Evolutionary conservation across 352 stramenopile genomes (phyloP).

Genomic region (Phytophthora tentaculata): DNA sequence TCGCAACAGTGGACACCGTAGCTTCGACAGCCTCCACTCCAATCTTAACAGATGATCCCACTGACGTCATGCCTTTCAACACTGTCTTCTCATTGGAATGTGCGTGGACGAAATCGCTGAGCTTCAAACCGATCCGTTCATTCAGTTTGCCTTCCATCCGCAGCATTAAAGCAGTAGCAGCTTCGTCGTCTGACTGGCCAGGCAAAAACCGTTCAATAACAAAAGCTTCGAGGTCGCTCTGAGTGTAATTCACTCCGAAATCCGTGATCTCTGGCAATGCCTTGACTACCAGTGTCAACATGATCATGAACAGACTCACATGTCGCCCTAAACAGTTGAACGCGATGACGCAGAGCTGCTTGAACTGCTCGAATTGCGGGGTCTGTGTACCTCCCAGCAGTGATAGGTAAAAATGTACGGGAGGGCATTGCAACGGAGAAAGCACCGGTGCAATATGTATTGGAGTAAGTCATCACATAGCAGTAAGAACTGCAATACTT

Average conservation of each 20-base stretch:
- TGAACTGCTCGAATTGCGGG: conserved; percentile 86
- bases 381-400: conserved; percentile 81
- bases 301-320: conserved; percentile 89
- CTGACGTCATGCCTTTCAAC: conserved; percentile 79
- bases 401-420: too few species aligned
- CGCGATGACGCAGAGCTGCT: conserved; percentile 85
- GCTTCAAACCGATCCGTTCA: conserved; percentile 84
- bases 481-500: too few species aligned
- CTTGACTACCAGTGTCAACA: conserved; percentile 87
- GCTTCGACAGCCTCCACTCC: conserved; percentile 75
- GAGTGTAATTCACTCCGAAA: conserved; percentile 87
- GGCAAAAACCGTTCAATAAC: conserved; percentile 85
- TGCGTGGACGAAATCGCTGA: conserved; percentile 88
- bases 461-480: too few species aligned
- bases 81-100: conserved; percentile 89
- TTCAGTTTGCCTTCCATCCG: conserved; percentile 90
- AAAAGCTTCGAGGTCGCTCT: conserved; percentile 84
- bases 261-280: conserved; percentile 86
- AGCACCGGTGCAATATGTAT: too few species aligned
- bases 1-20: conserved; percentile 81
- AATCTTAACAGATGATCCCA: conserved; percentile 84
- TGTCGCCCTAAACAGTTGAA: conserved; percentile 89
- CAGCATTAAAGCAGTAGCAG: conserved; percentile 77
- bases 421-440: too few species aligned
- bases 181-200: conserved; percentile 83